Conservation (phyloP, 176 grass and related monocot species). For the Eragrostis curvula region DNA sequence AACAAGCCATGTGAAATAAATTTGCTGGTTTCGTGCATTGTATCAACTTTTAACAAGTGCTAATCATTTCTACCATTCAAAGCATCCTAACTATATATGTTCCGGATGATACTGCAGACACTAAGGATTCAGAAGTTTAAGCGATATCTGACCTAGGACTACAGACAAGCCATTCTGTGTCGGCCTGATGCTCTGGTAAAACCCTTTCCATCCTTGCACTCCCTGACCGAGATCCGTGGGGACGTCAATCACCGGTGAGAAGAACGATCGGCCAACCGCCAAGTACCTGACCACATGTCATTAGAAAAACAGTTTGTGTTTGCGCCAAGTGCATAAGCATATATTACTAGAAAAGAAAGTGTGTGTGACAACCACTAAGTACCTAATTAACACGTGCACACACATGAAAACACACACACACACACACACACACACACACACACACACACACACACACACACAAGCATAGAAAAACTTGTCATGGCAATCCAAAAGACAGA, state of each 20-base stretch:
- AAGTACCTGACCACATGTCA: conserved; percentile 39
- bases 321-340: too few species aligned
- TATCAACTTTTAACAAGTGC: not conserved
- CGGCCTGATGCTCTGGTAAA: conserved; percentile 76
- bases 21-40: not conserved
- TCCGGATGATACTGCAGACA: not conserved
- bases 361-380: too few species aligned
- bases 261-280: conserved; percentile 69
- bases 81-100: not conserved
- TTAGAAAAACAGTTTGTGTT: too few species aligned
- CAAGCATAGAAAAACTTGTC: too few species aligned
- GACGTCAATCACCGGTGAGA: conserved; percentile 36
- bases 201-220: conserved; percentile 61
- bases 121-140: not conserved
- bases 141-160: conserved; percentile 51
- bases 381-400: too few species aligned
- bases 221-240: conserved; percentile 35
- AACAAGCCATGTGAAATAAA: not conserved
- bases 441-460: too few species aligned
- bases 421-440: too few species aligned
- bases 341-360: too few species aligned
- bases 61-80: not conserved
- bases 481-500: not conserved
- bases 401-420: too few species aligned
- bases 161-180: conserved; percentile 76